Evolutionary conservation across 176 grass and related monocot genomes (phyloP).

Genomic region (Hsuehochloa calcarea): DNA sequence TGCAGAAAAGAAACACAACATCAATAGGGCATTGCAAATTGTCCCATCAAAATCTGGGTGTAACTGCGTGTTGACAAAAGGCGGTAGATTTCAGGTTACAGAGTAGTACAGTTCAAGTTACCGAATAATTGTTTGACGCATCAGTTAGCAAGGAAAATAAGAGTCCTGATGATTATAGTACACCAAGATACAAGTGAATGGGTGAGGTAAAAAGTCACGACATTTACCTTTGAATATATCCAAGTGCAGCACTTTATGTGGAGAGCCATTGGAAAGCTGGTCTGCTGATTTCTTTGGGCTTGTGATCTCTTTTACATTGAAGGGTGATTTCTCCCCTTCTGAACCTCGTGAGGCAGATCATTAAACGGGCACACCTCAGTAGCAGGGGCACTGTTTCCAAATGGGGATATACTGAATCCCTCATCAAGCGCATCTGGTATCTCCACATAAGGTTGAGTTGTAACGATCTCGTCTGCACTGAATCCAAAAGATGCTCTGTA

Average conservation of each 20-base stretch:
- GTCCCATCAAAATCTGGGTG: conserved; percentile 11
- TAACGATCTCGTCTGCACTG: conserved; percentile 89
- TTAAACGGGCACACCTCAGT: conserved; percentile 37
- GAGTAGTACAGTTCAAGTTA: background rate
- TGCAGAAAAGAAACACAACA: conserved; percentile 20
- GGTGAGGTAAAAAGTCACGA: background rate
- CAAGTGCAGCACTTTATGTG: conserved; percentile 31
- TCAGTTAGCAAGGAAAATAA: conserved; percentile 8
- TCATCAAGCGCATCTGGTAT: conserved; percentile 76
- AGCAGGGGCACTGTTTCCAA: conserved; percentile 51
- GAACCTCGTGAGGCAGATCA: conserved; percentile 43
- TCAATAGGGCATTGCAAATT: background rate
- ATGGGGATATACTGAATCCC: conserved; percentile 91
- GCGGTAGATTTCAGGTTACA: background rate
- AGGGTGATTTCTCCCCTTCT: conserved; percentile 47
- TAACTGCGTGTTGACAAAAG: background rate
- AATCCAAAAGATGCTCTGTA: conserved; percentile 99
- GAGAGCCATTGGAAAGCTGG: conserved; percentile 39
- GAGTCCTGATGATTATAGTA: background rate
- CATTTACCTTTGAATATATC: conserved; percentile 45
- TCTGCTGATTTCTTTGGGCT: conserved; percentile 43
- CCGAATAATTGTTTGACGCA: background rate
- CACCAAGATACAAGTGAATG: background rate
- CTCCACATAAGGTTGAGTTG: conserved; percentile 66
- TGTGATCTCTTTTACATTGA: conserved; percentile 28